phyloP scores from a whole-genome alignment of 352 stramenopile species.

The Phytophthora vignae region DNA sequence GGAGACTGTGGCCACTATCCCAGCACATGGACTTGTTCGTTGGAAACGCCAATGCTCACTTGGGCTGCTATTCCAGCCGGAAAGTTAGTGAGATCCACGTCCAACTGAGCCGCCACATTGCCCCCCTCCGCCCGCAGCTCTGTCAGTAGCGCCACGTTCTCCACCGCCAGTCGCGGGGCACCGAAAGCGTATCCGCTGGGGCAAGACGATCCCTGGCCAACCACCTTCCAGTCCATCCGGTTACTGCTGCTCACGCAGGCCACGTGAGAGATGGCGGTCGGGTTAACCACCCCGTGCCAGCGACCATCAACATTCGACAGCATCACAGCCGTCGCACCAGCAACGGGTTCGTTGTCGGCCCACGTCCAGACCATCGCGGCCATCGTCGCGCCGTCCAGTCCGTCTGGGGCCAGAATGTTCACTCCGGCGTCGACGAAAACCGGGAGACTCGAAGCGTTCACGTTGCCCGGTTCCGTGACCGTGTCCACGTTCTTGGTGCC shows the following conservation, averaged over 20 bases:
- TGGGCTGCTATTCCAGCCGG: constrained; percentile 27
- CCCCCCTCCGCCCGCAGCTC: constrained; percentile 34
- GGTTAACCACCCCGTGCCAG: constrained; percentile 52
- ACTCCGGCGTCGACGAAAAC: constrained; percentile 56
- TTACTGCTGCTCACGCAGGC: constrained; percentile 56
- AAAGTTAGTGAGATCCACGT: constrained; percentile 52
- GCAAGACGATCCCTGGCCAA: background rate
- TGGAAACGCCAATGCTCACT: background rate
- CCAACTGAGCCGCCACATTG: constrained; percentile 42
- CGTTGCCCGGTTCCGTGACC: constrained; percentile 15
- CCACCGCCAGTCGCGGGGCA: constrained; percentile 50
- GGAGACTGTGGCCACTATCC: too few relatives aligned
- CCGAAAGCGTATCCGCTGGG: constrained; percentile 1
- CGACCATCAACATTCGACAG: constrained; percentile 53
- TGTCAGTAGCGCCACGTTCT: constrained; percentile 51
- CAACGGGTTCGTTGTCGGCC: constrained; percentile 50
- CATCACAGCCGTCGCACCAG: constrained; percentile 34
- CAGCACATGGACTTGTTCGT: background rate
- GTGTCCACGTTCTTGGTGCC: constrained; percentile 17
- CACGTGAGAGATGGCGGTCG: constrained; percentile 42
- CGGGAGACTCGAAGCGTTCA: constrained; percentile 46
- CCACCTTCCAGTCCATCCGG: constrained; percentile 48
- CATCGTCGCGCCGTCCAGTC: constrained; percentile 33
- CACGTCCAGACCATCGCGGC: constrained; percentile 55
- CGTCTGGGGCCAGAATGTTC: constrained; percentile 63